phyloP scores from a whole-genome alignment of 306 rosid species.

The Cyamopsis tetragonoloba region DNA sequence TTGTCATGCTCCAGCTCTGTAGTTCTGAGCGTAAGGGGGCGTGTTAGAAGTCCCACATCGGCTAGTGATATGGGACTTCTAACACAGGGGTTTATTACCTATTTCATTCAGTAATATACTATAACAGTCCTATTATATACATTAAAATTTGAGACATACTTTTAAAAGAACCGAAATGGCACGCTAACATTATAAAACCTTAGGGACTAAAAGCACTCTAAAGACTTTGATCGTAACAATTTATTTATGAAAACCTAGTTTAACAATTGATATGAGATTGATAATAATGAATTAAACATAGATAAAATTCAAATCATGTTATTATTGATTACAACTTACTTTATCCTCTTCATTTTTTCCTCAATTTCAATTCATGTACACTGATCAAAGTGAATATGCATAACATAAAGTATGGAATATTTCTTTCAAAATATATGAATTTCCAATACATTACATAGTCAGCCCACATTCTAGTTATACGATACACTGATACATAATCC shows the following conservation, averaged over 20 bases:
- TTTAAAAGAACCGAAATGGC: too few species aligned
- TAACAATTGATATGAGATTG: background rate
- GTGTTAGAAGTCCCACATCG: too few species aligned
- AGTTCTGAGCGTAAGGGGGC: too few species aligned
- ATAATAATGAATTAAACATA: background rate
- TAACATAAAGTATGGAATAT: background rate
- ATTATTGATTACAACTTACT: background rate
- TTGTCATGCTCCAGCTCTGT: too few species aligned
- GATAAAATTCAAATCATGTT: background rate
- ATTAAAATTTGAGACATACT: too few species aligned
- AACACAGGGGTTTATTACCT: too few species aligned
- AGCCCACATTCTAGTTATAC: constrained; percentile 3
- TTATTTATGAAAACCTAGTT: background rate
- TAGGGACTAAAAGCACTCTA: too few species aligned
- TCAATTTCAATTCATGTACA: background rate
- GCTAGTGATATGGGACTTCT: too few species aligned
- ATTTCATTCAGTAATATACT: too few species aligned
- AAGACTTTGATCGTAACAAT: too few species aligned
- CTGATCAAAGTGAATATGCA: background rate
- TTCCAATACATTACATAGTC: background rate
- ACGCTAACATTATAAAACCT: too few species aligned
- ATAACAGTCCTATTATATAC: too few species aligned
- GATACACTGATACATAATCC: background rate
- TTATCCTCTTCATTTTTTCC: background rate
- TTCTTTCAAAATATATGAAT: constrained; percentile 11